Evolutionary conservation across 2,329 filamentous ascomycete species (phyloP).

Genomic region (Aspergillus eucalypticola): DNA sequence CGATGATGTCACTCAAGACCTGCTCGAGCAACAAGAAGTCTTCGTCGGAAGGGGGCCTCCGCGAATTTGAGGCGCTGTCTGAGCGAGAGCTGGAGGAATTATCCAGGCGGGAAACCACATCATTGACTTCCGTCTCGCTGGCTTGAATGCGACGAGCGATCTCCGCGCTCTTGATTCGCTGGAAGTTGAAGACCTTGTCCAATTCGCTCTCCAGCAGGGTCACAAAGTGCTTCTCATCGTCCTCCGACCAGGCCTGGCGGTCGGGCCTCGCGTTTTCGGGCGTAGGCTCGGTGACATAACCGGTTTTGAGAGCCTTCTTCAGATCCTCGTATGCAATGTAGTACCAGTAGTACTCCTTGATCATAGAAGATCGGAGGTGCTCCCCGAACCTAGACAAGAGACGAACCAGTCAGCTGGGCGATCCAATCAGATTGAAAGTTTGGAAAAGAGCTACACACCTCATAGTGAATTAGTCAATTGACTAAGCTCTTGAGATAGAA

Average conservation of each 20-base stretch:
- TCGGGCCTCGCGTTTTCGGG: constrained; percentile 49
- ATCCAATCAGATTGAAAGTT: background rate
- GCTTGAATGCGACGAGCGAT: constrained; percentile 86
- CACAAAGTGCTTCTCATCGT: constrained; percentile 88
- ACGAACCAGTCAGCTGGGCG: constrained; percentile 13
- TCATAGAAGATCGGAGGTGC: constrained; percentile 91
- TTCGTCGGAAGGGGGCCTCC: constrained; percentile 68
- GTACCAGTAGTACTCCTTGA: constrained; percentile 96
- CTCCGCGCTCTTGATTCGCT: constrained; percentile 95
- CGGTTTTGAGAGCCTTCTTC: constrained; percentile 79
- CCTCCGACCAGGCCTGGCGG: constrained; percentile 77
- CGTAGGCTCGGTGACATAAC: constrained; percentile 57
- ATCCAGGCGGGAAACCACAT: constrained; percentile 76
- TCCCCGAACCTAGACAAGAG: constrained; percentile 72
- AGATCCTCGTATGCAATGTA: constrained; percentile 97
- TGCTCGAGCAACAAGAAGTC: constrained; percentile 94
- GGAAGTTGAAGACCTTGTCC: constrained; percentile 96
- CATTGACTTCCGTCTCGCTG: constrained; percentile 84
- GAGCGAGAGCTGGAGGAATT: constrained; percentile 48
- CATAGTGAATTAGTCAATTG: constrained; percentile 19
- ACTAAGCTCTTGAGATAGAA: background rate
- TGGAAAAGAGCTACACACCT: constrained; percentile 17
- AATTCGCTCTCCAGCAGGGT: constrained; percentile 84
- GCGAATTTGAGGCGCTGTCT: constrained; percentile 32
- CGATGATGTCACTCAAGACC: constrained; percentile 95